Conservation (phyloP, 73 alveolate genomes). For the Tetrahymena malaccensis region DNA sequence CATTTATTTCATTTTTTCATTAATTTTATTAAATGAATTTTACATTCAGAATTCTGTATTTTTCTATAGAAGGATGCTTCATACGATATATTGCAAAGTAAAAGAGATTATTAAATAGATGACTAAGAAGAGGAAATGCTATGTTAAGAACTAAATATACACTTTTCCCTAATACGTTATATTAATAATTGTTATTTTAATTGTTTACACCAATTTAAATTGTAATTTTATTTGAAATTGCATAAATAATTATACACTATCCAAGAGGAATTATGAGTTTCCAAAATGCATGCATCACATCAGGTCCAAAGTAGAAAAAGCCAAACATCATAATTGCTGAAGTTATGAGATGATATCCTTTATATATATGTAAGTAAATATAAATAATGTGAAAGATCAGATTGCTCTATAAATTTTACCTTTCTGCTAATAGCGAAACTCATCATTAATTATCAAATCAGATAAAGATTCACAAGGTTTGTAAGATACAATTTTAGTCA, state of each 20-base stretch:
- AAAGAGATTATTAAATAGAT: background rate
- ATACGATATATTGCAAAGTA: conserved; percentile 8
- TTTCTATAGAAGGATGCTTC: conserved; percentile 53
- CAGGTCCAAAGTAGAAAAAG: background rate
- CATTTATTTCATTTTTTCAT: background rate
- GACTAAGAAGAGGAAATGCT: background rate
- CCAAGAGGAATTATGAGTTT: background rate
- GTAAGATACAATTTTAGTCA: background rate
- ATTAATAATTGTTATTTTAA: too few relatives aligned
- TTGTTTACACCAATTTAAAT: background rate
- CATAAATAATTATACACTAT: background rate
- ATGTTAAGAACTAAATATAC: background rate
- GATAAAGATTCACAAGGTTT: background rate
- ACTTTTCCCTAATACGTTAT: background rate
- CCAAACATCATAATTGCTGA: background rate
- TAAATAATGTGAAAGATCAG: too few relatives aligned
- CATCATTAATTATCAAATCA: background rate
- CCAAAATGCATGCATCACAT: background rate
- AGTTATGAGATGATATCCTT: background rate
- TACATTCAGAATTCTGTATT: conserved; percentile 44
- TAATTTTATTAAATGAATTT: background rate
- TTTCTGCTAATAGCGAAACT: background rate
- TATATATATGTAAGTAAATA: background rate
- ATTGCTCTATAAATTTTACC: background rate
- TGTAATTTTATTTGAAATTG: too few relatives aligned